Percentiles rank a stretch among this genome's conserved stretches.
These are phyloP conservation scores for Brassica nigra DNA, from an alignment of 345 rosid species.

Conservation along the genomic window DNA sequence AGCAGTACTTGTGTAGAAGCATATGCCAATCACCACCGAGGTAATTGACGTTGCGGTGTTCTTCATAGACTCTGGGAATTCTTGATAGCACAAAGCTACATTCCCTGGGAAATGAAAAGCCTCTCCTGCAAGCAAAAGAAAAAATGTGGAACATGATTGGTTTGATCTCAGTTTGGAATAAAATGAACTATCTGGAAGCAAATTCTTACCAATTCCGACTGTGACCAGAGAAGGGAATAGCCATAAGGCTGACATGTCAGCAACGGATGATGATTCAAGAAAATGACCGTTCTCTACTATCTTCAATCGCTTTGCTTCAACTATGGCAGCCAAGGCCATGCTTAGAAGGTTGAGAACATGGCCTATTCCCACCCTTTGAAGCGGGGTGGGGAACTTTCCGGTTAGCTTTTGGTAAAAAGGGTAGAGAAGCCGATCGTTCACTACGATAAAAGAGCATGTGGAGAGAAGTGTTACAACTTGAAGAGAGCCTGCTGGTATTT, in stretches of 20 bases:
- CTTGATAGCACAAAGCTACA: slow-evolving; percentile 1
- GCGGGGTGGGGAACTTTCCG: neutral
- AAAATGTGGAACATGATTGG: neutral
- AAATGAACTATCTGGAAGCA: neutral
- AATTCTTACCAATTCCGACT: neutral
- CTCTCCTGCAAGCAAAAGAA: neutral
- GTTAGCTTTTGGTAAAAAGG: slow-evolving; percentile 1
- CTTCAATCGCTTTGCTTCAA: neutral
- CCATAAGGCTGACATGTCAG: neutral
- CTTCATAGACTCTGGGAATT: neutral
- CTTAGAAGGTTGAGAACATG: neutral
- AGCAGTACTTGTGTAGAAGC: neutral
- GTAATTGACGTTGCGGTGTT: neutral
- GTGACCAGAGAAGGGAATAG: neutral
- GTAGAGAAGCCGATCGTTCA: neutral
- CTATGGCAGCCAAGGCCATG: neutral
- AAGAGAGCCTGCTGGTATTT: neutral
- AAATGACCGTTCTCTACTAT: neutral
- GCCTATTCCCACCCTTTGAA: neutral
- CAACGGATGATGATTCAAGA: neutral
- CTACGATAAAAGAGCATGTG: neutral
- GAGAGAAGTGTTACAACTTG: neutral
- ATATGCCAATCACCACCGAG: neutral
- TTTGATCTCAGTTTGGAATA: neutral
- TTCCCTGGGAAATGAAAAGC: neutral